Evolutionary conservation across 345 rosid species (phyloP), one percentile per base, ranked within the genome.

Genomic region (Melaleuca quinquenervia): DNA sequence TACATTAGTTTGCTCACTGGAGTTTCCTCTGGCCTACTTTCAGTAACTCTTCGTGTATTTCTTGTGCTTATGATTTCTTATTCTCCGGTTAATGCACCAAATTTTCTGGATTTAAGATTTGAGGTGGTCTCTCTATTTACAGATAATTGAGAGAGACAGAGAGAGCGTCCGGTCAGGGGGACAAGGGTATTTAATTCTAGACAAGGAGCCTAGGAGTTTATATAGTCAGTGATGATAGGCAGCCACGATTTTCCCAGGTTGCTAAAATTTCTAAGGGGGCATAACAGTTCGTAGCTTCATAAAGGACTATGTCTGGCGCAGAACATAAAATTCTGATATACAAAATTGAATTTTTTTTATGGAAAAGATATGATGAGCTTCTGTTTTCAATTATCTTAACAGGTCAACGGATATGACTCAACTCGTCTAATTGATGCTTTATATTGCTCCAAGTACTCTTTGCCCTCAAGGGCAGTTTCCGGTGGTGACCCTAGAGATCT

Each of bases 371-470:
- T 36, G 48, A 32, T 18, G 44, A 70, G 36, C 80, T 20, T 70
- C 48, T 48, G 5, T 70, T 70, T 36, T 70, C 48, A 70, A 36
- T 70, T 11, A 70, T 36, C 48, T 70, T 44, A 82, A 50, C 93
- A 96, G 98, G 95, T 93, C 76, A 94, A 95, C 80, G 94, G 94
- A 56, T 94, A 89, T 88, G 90, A 92, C 51, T 90, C 91, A 90
- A 84, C 92, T 82, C 92, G 92, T 56, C 87, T 94, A 85, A 93
- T 94, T 89, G 96, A 96, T 91, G 91, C 95, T 82, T 92, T 95
- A 86, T 94, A 95, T 88, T 91, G 89, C 56, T 93, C 96, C 88
- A 96, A 96, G 89, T 95, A 94, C 90, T 93, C 90, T 86, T 89
- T 96, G 87, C 87, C 92, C 86, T 88, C 91, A 85, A 84, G 48